Conservation (phyloP, 345 rosid genomes). For the Syzygium aqueum region DNA sequence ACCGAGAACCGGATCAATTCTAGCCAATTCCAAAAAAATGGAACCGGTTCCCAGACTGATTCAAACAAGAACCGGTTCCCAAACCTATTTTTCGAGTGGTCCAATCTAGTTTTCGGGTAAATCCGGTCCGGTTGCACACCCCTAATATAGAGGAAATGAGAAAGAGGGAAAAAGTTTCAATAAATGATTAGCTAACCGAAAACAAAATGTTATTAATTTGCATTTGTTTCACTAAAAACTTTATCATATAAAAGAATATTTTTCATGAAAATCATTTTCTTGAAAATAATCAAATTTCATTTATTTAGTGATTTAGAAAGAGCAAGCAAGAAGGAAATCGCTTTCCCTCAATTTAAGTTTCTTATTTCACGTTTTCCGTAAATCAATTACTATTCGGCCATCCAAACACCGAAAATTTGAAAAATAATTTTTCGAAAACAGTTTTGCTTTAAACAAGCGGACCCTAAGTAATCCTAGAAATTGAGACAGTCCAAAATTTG, state of each 20-base stretch:
- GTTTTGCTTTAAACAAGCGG: neutral
- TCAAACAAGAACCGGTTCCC: no score
- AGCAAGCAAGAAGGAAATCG: accelerated
- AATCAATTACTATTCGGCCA: neutral
- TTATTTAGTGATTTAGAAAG: neutral
- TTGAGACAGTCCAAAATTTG: neutral
- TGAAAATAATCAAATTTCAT: neutral
- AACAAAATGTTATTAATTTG: neutral
- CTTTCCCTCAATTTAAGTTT: neutral
- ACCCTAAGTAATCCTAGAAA: neutral
- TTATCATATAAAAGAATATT: neutral
- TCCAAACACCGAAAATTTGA: no score
- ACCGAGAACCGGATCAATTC: no score
- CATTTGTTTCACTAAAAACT: neutral
- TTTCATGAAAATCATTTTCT: neutral
- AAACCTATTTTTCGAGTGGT: no score
- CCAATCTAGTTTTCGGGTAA: no score
- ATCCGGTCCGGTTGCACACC: no score
- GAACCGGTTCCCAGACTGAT: no score
- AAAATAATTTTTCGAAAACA: neutral
- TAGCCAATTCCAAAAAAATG: no score
- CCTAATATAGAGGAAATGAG: neutral
- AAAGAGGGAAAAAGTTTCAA: neutral
- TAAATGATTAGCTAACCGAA: neutral
- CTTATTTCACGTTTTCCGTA: neutral